Evolutionary conservation across 208 protist genomes (phyloP).

Genomic region (Crithidia acanthocephali): DNA sequence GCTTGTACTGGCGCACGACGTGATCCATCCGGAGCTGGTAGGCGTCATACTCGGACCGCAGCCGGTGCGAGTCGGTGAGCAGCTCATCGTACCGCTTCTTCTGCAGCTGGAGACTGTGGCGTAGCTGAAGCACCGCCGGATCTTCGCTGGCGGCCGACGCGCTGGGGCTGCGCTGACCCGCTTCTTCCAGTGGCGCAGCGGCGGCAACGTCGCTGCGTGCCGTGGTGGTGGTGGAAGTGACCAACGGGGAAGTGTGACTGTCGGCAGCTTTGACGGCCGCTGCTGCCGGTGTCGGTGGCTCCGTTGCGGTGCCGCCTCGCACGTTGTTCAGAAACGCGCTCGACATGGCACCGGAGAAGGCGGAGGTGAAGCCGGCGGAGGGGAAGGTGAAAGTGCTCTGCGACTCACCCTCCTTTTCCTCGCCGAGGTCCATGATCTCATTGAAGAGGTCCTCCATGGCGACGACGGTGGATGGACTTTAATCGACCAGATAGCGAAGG

Average conservation of each 20-base stretch:
- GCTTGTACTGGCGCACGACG: slow-evolving; percentile 22
- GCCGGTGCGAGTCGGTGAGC: slow-evolving; percentile 27
- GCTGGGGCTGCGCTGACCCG: neutral
- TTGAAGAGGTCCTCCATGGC: slow-evolving; percentile 19
- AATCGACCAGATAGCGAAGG: too few species aligned
- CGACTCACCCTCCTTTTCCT: slow-evolving; percentile 10
- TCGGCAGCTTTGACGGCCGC: neutral
- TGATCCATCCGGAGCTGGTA: slow-evolving; percentile 31
- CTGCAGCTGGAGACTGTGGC: slow-evolving; percentile 25
- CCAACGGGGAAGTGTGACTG: neutral
- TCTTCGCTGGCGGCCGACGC: slow-evolving; percentile 2
- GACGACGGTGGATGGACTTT: too few species aligned
- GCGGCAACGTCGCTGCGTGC: neutral
- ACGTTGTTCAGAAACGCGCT: slow-evolving; percentile 1
- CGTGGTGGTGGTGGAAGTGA: neutral
- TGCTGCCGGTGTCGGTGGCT: neutral
- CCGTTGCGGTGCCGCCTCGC: neutral
- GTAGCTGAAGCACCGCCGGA: slow-evolving; percentile 16
- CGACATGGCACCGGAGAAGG: neutral
- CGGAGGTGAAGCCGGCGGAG: neutral
- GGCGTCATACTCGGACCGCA: slow-evolving; percentile 45
- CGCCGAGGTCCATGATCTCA: slow-evolving; percentile 17
- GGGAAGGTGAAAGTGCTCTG: too few species aligned
- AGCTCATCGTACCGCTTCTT: slow-evolving; percentile 42
- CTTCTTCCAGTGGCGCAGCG: neutral